Evolutionary conservation across 306 rosid genomes (phyloP).

Genomic region (Pyrus bretschneideri): DNA sequence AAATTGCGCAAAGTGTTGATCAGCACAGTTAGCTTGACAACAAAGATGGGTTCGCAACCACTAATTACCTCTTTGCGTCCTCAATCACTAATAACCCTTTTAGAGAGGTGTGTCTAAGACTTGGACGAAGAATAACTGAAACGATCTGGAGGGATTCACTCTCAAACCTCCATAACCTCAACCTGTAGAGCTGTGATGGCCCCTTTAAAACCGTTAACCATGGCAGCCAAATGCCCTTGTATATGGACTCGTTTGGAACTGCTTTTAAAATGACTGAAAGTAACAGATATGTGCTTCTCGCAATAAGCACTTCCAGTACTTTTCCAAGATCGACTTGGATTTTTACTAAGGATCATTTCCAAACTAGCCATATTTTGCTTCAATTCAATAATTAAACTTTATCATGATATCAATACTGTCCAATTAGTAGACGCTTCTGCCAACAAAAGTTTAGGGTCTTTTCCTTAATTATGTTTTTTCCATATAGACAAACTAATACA

Average conservation of each 20-base stretch:
- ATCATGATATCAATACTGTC: not conserved
- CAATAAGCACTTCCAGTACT: too few species aligned
- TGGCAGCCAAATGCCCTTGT: too few species aligned
- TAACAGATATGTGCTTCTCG: too few species aligned
- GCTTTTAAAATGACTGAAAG: too few species aligned
- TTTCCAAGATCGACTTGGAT: too few species aligned
- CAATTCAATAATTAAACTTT: not conserved
- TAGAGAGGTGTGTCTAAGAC: not conserved
- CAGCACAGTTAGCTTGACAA: too few species aligned
- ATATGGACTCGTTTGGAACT: too few species aligned
- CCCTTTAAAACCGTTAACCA: not conserved
- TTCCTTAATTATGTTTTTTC: conserved; percentile 1
- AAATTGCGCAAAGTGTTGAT: not conserved
- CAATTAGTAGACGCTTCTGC: not conserved
- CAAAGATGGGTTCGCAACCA: too few species aligned
- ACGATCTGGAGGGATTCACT: not conserved
- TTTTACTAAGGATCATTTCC: too few species aligned
- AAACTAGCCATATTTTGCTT: not conserved
- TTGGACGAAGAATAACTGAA: not conserved
- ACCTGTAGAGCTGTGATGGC: too few species aligned
- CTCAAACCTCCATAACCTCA: not conserved
- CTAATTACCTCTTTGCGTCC: too few species aligned
- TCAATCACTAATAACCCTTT: too few species aligned
- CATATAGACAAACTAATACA: not conserved
- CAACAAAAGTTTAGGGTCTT: not conserved